Conservation (phyloP, 2,329 filamentous ascomycete genomes). For the Ophiostoma montium region DNA sequence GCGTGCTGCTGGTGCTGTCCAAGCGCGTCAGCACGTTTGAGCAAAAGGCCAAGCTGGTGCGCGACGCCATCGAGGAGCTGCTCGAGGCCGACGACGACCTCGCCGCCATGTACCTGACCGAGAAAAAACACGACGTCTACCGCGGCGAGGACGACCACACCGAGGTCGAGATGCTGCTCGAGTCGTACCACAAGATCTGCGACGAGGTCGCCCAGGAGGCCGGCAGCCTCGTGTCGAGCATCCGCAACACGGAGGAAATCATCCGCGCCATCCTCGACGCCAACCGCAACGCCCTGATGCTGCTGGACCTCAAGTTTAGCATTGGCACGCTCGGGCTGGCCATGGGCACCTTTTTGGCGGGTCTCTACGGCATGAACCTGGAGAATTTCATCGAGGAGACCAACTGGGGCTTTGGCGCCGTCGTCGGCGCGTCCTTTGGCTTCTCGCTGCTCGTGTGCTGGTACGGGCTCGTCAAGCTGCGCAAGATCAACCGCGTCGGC, state of each 20-base stretch:
- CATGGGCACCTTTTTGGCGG: conserved; percentile 86
- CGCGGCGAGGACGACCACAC: conserved; percentile 78
- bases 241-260: conserved; percentile 98
- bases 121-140: conserved; percentile 61
- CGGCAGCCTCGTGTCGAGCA: conserved; percentile 82
- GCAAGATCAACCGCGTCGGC: conserved; percentile 34
- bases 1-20: conserved; percentile 80
- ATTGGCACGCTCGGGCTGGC: conserved; percentile 90
- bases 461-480: conserved; percentile 72
- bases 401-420: conserved; percentile 65
- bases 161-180: conserved; percentile 90
- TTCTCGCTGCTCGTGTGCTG: conserved; percentile 66
- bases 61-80: conserved; percentile 88
- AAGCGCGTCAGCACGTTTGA: conserved; percentile 96
- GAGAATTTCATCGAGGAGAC: conserved; percentile 98
- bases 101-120: conserved; percentile 86
- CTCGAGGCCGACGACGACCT: conserved; percentile 94
- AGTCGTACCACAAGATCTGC: conserved; percentile 94
- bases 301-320: conserved; percentile 90
- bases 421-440: conserved; percentile 55
- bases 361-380: conserved; percentile 99
- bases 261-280: conserved; percentile 96
- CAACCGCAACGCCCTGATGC: conserved; percentile 95
- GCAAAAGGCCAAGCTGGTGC: conserved; percentile 85
- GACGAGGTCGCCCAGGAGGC: conserved; percentile 97